phyloP scores from a whole-genome alignment of 768 basidiomycete species.

The Sarcodon sp. region DNA sequence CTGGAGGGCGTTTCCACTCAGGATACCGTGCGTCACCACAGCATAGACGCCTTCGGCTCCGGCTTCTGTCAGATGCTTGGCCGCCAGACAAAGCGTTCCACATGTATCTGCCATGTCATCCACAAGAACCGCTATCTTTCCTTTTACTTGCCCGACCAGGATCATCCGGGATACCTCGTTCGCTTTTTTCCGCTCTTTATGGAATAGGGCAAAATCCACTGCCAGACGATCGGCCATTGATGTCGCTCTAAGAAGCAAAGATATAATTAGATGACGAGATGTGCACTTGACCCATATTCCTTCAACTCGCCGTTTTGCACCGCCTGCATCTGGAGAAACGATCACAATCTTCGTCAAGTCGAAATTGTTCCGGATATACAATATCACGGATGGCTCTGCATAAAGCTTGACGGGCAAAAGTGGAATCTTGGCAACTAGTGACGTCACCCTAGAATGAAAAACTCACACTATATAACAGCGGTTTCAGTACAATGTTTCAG shows the following conservation, averaged over 20 bases:
- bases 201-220: constrained; percentile 97
- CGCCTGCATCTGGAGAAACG: constrained; percentile 96
- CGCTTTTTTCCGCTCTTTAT: constrained; percentile 97
- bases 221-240: constrained; percentile 93
- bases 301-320: constrained; percentile 76
- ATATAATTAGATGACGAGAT: not conserved
- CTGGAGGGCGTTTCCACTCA: constrained; percentile 81
- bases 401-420: constrained; percentile 47
- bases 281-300: not conserved
- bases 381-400: constrained; percentile 89
- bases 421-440: constrained; percentile 10
- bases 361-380: constrained; percentile 91
- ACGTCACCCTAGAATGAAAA: constrained; percentile 3
- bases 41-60: constrained; percentile 81
- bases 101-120: constrained; percentile 99
- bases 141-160: constrained; percentile 87
- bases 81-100: constrained; percentile 87
- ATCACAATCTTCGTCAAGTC: constrained; percentile 79
- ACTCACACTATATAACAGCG: constrained; percentile 33
- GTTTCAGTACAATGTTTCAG: constrained; percentile 1
- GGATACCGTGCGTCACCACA: constrained; percentile 93
- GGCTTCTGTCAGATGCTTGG: constrained; percentile 77
- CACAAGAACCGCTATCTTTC: constrained; percentile 87
- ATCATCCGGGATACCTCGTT: constrained; percentile 94
- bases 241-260: constrained; percentile 55